These are phyloP conservation scores for Picea abies DNA, from an alignment of 83 land plant species.

Conservation along the genomic window DNA sequence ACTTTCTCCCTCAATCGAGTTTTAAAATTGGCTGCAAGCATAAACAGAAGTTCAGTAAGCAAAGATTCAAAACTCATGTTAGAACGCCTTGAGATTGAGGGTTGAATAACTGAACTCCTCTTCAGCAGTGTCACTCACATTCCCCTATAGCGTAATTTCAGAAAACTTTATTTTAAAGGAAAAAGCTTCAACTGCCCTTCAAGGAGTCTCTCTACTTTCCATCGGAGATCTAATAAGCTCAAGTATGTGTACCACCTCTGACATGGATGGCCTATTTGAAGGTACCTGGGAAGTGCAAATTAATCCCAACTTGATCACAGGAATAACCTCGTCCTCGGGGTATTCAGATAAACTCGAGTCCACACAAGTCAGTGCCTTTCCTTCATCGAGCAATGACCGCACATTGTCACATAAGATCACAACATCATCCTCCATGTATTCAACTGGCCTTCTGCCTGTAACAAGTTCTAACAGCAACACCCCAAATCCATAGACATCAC, in stretches of 20 bases:
- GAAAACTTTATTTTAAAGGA: background rate
- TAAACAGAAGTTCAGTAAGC: background rate
- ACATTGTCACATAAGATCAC: slow-evolving; percentile 72
- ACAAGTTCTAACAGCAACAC: slow-evolving; percentile 75
- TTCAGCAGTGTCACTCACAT: slow-evolving; percentile 18
- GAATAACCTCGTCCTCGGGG: slow-evolving; percentile 77
- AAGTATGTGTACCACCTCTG: slow-evolving; percentile 82
- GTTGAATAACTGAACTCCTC: slow-evolving; percentile 9
- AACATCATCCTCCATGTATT: slow-evolving; percentile 75
- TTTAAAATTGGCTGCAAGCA: slow-evolving; percentile 2
- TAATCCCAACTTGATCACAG: slow-evolving; percentile 77
- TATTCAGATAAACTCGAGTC: slow-evolving; percentile 52
- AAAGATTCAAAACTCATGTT: background rate
- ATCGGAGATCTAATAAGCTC: slow-evolving; percentile 76
- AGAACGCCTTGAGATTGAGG: slow-evolving; percentile 13
- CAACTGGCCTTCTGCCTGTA: slow-evolving; percentile 77
- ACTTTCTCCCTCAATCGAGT: slow-evolving; percentile 19
- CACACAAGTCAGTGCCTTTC: slow-evolving; percentile 56
- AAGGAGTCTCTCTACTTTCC: slow-evolving; percentile 40
- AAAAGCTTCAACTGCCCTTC: slow-evolving; percentile 7
- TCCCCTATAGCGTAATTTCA: background rate
- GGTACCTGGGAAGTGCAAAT: slow-evolving; percentile 86
- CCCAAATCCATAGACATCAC: slow-evolving; percentile 75
- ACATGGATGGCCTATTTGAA: slow-evolving; percentile 87
- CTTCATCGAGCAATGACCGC: slow-evolving; percentile 53